Evolutionary conservation across 768 basidiomycete genomes (phyloP).

Genomic region (Amylocystis lapponica): DNA sequence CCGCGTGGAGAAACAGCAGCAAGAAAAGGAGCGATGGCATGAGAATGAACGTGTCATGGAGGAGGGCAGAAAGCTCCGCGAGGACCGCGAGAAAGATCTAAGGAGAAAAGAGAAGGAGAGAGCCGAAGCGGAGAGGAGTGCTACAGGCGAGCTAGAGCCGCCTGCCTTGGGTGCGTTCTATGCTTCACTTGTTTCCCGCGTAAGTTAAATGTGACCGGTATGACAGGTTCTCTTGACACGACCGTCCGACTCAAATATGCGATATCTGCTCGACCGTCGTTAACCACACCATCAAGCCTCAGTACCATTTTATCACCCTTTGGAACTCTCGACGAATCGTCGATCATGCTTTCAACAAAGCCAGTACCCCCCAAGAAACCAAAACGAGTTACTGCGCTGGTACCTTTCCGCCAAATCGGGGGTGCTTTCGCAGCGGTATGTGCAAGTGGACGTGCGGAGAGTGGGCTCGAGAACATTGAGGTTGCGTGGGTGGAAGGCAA

Average conservation of each 20-base stretch:
- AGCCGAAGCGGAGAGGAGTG: conserved; percentile 25
- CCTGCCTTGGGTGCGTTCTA: conserved; percentile 47
- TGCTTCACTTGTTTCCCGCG: background rate
- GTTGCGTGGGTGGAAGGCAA: conserved; percentile 68
- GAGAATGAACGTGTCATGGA: conserved; percentile 74
- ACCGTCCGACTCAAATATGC: conserved; percentile 70
- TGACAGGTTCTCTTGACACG: conserved; percentile 58
- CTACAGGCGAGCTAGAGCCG: conserved; percentile 43
- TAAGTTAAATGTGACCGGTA: background rate
- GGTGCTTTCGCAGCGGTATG: conserved; percentile 75
- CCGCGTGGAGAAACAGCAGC: conserved; percentile 53
- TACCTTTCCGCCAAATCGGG: conserved; percentile 71
- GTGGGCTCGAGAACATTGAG: conserved; percentile 56
- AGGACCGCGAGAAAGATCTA: conserved; percentile 56
- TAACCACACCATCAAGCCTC: conserved; percentile 48
- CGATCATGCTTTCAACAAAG: conserved; percentile 66
- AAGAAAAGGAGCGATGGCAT: conserved; percentile 46
- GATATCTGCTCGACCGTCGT: conserved; percentile 47
- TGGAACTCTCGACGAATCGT: conserved; percentile 54
- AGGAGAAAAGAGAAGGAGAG: conserved; percentile 39
- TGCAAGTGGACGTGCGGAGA: conserved; percentile 45
- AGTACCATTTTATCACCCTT: conserved; percentile 50
- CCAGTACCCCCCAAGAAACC: conserved; percentile 48
- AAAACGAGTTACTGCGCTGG: conserved; percentile 64
- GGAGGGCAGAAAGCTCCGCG: conserved; percentile 60